Conservation (phyloP, 139 green algal genomes). For the Dunaliella primolecta region DNA sequence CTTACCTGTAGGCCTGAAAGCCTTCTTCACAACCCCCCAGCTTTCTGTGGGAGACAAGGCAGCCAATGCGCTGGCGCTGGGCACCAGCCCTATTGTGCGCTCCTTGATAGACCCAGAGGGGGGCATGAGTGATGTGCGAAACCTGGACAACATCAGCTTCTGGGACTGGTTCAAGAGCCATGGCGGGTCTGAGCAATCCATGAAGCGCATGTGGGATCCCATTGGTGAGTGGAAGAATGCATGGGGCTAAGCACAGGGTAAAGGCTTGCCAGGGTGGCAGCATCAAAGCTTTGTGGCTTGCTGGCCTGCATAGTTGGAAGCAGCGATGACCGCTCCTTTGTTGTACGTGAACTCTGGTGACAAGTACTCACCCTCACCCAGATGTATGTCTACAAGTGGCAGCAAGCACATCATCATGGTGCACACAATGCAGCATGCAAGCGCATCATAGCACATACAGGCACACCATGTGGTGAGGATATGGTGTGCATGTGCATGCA, state of each 20-base stretch:
- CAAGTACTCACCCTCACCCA: too few species aligned
- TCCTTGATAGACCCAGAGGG: constrained; percentile 91
- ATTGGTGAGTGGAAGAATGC: constrained; percentile 74
- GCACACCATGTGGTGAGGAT: too few species aligned
- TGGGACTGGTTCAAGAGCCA: constrained; percentile 90
- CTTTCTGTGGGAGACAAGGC: constrained; percentile 81
- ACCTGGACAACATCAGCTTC: constrained; percentile 85
- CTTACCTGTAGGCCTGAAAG: constrained; percentile 79
- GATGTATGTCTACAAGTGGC: too few species aligned
- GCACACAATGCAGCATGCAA: too few species aligned
- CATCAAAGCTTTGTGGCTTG: background rate
- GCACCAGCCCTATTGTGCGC: constrained; percentile 85
- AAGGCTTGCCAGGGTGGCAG: too few species aligned
- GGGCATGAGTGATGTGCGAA: constrained; percentile 66
- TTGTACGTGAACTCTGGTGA: too few species aligned
- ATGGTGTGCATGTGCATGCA: too few species aligned
- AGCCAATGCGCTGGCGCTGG: constrained; percentile 83
- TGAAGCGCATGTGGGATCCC: constrained; percentile 96
- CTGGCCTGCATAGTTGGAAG: background rate
- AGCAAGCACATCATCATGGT: too few species aligned
- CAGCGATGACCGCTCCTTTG: constrained; percentile 2
- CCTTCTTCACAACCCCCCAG: constrained; percentile 95
- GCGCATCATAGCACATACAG: too few species aligned
- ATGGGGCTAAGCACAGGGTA: too few species aligned
- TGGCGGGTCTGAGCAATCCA: constrained; percentile 74